Conservation (phyloP, 2,329 filamentous ascomycete genomes). For the Colletotrichum lini region DNA sequence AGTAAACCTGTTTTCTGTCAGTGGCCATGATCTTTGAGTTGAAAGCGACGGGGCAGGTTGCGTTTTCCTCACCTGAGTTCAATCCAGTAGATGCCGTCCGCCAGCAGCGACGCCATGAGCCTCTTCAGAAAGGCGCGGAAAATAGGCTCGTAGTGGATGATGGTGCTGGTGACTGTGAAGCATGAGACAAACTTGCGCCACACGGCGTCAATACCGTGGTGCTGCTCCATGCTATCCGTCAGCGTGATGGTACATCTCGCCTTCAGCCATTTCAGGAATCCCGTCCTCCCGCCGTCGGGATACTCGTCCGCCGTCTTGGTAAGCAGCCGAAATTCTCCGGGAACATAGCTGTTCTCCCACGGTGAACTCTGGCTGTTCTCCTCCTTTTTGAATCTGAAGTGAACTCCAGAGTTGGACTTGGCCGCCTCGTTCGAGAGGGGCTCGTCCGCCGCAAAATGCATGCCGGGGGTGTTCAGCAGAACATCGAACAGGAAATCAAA, state of each 20-base stretch:
- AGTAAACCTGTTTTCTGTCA: slow-evolving; percentile 62
- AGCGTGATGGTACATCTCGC: slow-evolving; percentile 76
- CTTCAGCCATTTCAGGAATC: slow-evolving; percentile 80
- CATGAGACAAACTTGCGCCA: slow-evolving; percentile 81
- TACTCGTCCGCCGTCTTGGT: slow-evolving; percentile 76
- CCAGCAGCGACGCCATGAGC: slow-evolving; percentile 75
- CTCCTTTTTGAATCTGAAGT: slow-evolving; percentile 68
- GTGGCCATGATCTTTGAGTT: not conserved
- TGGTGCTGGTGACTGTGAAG: slow-evolving; percentile 76
- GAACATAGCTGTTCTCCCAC: slow-evolving; percentile 74
- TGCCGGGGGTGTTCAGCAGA: slow-evolving; percentile 76
- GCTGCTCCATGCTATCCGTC: slow-evolving; percentile 79
- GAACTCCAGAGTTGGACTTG: slow-evolving; percentile 66
- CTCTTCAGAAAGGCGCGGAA: slow-evolving; percentile 79
- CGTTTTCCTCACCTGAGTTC: slow-evolving; percentile 68
- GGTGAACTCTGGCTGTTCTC: slow-evolving; percentile 56
- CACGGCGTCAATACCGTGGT: slow-evolving; percentile 82
- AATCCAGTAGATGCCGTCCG: slow-evolving; percentile 83
- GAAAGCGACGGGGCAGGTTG: not conserved
- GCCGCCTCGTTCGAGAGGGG: slow-evolving; percentile 67
- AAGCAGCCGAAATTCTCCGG: slow-evolving; percentile 68
- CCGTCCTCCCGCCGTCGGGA: slow-evolving; percentile 74
- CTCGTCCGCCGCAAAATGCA: slow-evolving; percentile 72
- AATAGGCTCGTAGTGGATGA: slow-evolving; percentile 87
- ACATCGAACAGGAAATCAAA: slow-evolving; percentile 79